Conservation (phyloP, 2,329 filamentous ascomycete genomes). For the Tolypocladium nubicola region DNA sequence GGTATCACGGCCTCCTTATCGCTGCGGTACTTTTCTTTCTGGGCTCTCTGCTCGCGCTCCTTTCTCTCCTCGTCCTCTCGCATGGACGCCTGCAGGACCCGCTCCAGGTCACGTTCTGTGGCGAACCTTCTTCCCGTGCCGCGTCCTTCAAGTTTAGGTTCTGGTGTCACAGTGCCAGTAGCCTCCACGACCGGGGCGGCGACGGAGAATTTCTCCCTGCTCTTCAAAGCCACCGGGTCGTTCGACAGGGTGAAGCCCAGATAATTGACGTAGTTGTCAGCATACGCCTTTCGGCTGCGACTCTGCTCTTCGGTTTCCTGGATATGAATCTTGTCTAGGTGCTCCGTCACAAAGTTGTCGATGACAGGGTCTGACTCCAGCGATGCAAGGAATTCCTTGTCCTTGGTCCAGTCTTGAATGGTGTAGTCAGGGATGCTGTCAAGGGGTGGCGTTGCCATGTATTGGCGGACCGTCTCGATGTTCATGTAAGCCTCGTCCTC, state of each 20-base stretch:
- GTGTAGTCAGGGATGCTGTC: constrained; percentile 40
- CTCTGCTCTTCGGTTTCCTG: constrained; percentile 27
- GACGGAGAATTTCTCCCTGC: constrained; percentile 41
- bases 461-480: constrained; percentile 37
- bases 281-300: constrained; percentile 29
- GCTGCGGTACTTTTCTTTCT: constrained; percentile 60
- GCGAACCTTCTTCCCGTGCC: constrained; percentile 47
- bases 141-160: constrained; percentile 46
- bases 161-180: constrained; percentile 30
- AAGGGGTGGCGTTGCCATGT: constrained; percentile 42
- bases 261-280: constrained; percentile 38
- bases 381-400: constrained; percentile 31
- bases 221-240: constrained; percentile 43
- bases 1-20: constrained; percentile 70
- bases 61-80: constrained; percentile 59
- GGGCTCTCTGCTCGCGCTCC: constrained; percentile 53
- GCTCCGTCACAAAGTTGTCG: constrained; percentile 33
- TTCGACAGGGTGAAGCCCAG: constrained; percentile 45
- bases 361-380: constrained; percentile 28
- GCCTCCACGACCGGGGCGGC: constrained; percentile 23
- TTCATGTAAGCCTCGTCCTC: constrained; percentile 41
- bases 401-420: constrained; percentile 36
- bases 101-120: constrained; percentile 63
- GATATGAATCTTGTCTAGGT: constrained; percentile 30
- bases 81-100: constrained; percentile 61